phyloP scores from a whole-genome alignment of 2,329 filamentous ascomycete species.

The Ramularia endophylla region DNA sequence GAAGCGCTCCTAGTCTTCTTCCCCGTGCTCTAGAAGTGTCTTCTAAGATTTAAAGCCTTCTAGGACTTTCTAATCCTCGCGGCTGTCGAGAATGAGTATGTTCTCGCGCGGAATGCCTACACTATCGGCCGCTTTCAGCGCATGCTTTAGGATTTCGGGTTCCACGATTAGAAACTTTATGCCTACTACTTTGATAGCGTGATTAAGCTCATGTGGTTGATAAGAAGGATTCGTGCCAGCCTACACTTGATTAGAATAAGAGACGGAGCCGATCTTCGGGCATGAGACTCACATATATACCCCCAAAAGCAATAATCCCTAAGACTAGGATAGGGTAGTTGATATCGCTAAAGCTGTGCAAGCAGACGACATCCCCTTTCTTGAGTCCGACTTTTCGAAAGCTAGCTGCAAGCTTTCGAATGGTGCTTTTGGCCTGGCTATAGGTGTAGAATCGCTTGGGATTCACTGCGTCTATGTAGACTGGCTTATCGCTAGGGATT shows the following conservation, averaged over 20 bases:
- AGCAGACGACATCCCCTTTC: constrained; percentile 47
- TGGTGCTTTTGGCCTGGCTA: constrained; percentile 37
- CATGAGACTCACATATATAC: constrained; percentile 22
- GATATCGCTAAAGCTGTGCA: constrained; percentile 45
- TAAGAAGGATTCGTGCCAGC: constrained; percentile 33
- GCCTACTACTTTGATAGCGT: constrained; percentile 26
- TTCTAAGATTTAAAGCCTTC: constrained; percentile 18
- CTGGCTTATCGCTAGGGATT: constrained; percentile 44
- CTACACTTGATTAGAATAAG: too few relatives aligned
- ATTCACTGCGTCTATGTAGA: constrained; percentile 44
- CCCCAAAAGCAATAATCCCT: constrained; percentile 27
- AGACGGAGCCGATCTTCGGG: too few relatives aligned
- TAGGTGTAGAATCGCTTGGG: constrained; percentile 37
- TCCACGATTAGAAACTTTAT: constrained; percentile 29
- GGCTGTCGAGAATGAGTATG: constrained; percentile 38
- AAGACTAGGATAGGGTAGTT: constrained; percentile 23
- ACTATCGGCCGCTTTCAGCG: constrained; percentile 34
- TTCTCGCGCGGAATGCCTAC: constrained; percentile 32
- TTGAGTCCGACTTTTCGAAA: constrained; percentile 42
- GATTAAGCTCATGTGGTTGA: constrained; percentile 28
- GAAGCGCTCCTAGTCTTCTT: constrained; percentile 44
- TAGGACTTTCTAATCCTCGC: constrained; percentile 20
- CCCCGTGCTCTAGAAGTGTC: constrained; percentile 36
- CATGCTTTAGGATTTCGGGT: constrained; percentile 26
- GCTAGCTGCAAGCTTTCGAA: constrained; percentile 47